These are phyloP conservation scores for Podaxis rugospora DNA, from an alignment of 768 basidiomycete species.

Conservation along the genomic window DNA sequence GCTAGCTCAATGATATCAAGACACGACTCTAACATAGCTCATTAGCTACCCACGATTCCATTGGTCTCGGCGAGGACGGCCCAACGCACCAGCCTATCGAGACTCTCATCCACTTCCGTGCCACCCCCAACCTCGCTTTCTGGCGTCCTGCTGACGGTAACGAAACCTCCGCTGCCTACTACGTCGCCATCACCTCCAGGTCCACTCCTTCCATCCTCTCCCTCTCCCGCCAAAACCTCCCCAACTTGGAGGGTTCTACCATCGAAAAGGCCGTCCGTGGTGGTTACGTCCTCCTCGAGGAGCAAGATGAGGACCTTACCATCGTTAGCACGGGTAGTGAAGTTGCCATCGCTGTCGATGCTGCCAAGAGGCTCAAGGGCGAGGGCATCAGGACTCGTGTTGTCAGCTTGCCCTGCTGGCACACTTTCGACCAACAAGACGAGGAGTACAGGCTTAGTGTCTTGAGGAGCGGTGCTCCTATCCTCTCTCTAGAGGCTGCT, in stretches of 20 bases:
- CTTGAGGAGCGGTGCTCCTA: conserved; percentile 83
- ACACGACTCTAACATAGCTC: not conserved
- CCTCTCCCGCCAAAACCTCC: conserved; percentile 86
- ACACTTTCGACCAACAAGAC: conserved; percentile 80
- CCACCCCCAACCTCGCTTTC: conserved; percentile 88
- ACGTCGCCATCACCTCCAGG: conserved; percentile 68
- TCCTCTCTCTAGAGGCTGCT: conserved; percentile 85
- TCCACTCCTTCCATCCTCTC: conserved; percentile 81
- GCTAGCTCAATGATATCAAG: not conserved
- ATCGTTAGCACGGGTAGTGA: conserved; percentile 90
- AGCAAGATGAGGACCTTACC: conserved; percentile 76
- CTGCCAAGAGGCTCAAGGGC: conserved; percentile 71
- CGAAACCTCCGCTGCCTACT: conserved; percentile 93
- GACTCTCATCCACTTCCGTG: conserved; percentile 81
- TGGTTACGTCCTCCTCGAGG: conserved; percentile 88
- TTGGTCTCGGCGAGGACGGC: conserved; percentile 90
- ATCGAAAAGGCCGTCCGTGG: conserved; percentile 82
- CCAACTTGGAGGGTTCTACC: conserved; percentile 84
- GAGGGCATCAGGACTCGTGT: conserved; percentile 79
- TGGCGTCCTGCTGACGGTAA: conserved; percentile 95
- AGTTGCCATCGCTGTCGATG: conserved; percentile 83
- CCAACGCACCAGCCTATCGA: conserved; percentile 97
- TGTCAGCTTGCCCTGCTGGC: conserved; percentile 88
- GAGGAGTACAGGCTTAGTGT: conserved; percentile 79
- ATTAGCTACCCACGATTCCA: conserved; percentile 89